Conservation (phyloP, 139 green algal genomes). For the Diplosphaera chodatii region DNA sequence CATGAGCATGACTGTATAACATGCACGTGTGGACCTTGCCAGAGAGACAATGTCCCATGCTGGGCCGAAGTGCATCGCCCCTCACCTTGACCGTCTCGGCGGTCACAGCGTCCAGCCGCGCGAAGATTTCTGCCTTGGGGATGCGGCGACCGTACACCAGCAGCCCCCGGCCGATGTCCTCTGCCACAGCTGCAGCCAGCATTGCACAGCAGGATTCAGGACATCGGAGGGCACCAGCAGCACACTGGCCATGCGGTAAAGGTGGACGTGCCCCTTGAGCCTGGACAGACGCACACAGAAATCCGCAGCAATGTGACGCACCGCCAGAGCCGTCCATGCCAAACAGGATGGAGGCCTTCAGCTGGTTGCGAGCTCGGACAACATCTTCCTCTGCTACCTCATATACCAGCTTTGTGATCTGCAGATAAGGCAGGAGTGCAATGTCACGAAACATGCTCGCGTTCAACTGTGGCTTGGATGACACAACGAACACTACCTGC, state of each 20-base stretch:
- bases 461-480: too few species aligned
- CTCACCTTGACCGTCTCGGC: constrained; percentile 63
- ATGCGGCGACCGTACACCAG: constrained; percentile 92
- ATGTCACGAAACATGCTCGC: too few species aligned
- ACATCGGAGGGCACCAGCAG: neutral
- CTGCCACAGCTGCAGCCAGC: constrained; percentile 59
- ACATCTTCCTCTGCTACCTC: constrained; percentile 80
- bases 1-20: too few species aligned
- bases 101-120: constrained; percentile 92
- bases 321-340: constrained; percentile 53
- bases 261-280: neutral
- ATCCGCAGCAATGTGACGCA: neutral
- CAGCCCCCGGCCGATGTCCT: constrained; percentile 94
- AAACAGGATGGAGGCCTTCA: constrained; percentile 80
- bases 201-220: neutral
- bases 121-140: constrained; percentile 92
- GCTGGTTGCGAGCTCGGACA: constrained; percentile 84
- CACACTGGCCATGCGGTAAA: neutral
- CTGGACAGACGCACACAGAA: neutral
- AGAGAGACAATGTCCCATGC: too few species aligned
- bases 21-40: too few species aligned
- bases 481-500: too few species aligned
- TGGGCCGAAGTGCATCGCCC: too few species aligned
- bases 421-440: too few species aligned
- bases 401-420: constrained; percentile 84